Base-by-base conservation (phyloP, 1,284 basidiomycete genomes). In the Malassezia caprae region DNA sequence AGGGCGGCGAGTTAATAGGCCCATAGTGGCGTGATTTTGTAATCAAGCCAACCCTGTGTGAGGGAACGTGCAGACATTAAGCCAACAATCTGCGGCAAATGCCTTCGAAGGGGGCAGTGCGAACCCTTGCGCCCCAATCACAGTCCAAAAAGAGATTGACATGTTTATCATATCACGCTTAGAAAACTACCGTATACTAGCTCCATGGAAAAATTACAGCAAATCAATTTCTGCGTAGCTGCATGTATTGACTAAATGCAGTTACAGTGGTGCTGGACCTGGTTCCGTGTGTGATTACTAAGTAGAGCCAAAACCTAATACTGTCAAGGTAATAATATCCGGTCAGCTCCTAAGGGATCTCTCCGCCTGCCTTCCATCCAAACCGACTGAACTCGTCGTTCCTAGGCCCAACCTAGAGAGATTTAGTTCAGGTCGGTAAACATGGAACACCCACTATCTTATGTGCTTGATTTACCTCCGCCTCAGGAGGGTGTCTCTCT, bases 391-490 rank as follows among this genome's bases (percentile, higher is more conserved):
- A 24, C 23, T 26, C 23, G 41, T 42, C 41, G 13, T 26, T 24
- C 41, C 24, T 24, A 24, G 26, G 24, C 1, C 13, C 11, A 15
- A 6, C 24, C 26, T 39, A 39, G 37, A 39, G 19, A 21, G 37
- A 21, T 30, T 21, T 21, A 21, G 26, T 30, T 31, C 27, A 31
- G 26, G 24, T 1, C 37, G 37, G 43, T 56, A 2, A 64, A 64
- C 57, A 63, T 68, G 13, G 61, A 72, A 34, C 65, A 63, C 32
- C 71, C 71, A 10, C 60, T 73, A 11, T 65, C 63, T 49, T 73
- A 65, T 58, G 32, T 73, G 24, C 68, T 69, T 43, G 59, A 61
- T 41, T 57, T 73, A 11, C 68, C 71, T 23, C 53, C 53, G 24
- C 60, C 62, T 24, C 58, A 63, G 19, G 60, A 59, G 32, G 65